phyloP scores from a whole-genome alignment of 495 filamentous ascomycete genomes.

The Tuber borchii region DNA sequence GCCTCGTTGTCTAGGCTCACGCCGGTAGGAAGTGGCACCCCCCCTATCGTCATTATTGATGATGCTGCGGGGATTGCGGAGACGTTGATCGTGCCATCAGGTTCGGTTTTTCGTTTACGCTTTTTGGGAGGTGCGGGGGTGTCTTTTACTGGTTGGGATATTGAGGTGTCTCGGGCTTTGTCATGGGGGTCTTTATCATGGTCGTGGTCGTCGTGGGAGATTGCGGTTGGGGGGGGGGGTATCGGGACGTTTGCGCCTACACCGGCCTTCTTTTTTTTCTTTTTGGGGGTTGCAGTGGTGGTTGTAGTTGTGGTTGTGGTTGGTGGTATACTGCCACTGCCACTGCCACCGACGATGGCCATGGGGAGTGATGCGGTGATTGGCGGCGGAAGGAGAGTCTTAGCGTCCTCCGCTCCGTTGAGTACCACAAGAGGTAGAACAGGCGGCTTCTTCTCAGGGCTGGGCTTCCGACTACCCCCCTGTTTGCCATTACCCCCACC shows the following conservation, averaged over 20 bases:
- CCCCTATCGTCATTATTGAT: neutral
- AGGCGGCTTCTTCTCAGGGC: conserved; percentile 33
- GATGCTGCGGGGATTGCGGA: neutral
- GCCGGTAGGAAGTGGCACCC: neutral
- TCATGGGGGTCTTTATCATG: conserved; percentile 18
- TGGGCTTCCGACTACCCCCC: conserved; percentile 27
- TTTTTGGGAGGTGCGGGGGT: conserved; percentile 25
- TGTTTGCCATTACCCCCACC: conserved; percentile 5
- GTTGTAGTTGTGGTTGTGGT: neutral
- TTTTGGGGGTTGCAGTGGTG: conserved; percentile 26
- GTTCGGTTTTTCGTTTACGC: conserved; percentile 37
- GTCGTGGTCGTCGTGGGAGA: neutral
- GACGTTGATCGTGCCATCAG: neutral
- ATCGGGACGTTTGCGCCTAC: neutral
- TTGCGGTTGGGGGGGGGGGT: conserved; percentile 7
- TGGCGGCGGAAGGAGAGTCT: conserved; percentile 10
- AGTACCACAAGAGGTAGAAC: conserved; percentile 13
- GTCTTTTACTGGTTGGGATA: conserved; percentile 13
- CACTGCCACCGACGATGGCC: neutral
- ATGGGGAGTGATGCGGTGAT: conserved; percentile 7
- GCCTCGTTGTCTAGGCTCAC: conserved; percentile 6
- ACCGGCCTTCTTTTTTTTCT: conserved; percentile 36
- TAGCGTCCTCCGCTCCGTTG: neutral
- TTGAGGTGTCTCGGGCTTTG: conserved; percentile 16
- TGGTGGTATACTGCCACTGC: neutral